Conservation (phyloP, 2,329 filamentous ascomycete species). For the Alternaria sp. region DNA sequence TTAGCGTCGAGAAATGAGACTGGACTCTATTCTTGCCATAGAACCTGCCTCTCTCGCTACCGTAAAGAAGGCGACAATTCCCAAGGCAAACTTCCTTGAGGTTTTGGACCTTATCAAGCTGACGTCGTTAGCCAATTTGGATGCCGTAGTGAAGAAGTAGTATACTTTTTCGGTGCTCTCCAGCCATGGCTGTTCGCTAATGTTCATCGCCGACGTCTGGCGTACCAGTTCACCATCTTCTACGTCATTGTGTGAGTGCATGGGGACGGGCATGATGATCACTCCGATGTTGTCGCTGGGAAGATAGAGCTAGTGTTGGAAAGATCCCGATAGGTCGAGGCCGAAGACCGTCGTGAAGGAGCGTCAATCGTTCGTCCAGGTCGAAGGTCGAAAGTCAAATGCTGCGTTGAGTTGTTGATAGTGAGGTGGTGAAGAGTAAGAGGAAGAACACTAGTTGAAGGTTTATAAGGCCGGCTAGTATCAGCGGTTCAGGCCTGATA, state of each 20-base stretch:
- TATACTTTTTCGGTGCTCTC: constrained; percentile 11
- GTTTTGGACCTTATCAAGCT: constrained; percentile 57
- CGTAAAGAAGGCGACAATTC: constrained; percentile 38
- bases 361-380: neutral
- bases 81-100: constrained; percentile 22
- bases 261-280: neutral
- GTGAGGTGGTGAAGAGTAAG: neutral
- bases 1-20: no score
- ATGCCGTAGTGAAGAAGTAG: rapidly evolving
- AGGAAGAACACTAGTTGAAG: neutral
- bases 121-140: constrained; percentile 58
- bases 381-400: neutral
- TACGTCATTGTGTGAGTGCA: neutral
- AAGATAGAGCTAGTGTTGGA: neutral
- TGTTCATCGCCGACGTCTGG: neutral
- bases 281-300: neutral
- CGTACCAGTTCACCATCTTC: constrained; percentile 1
- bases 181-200: constrained; percentile 2
- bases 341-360: neutral
- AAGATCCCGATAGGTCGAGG: neutral
- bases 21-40: constrained; percentile 18
- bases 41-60: constrained; percentile 31
- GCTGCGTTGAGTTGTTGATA: neutral
- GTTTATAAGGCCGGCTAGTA: neutral
- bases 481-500: neutral